Base-by-base conservation (phyloP, 345 rosid species). In the Arabis hirsuta region DNA sequence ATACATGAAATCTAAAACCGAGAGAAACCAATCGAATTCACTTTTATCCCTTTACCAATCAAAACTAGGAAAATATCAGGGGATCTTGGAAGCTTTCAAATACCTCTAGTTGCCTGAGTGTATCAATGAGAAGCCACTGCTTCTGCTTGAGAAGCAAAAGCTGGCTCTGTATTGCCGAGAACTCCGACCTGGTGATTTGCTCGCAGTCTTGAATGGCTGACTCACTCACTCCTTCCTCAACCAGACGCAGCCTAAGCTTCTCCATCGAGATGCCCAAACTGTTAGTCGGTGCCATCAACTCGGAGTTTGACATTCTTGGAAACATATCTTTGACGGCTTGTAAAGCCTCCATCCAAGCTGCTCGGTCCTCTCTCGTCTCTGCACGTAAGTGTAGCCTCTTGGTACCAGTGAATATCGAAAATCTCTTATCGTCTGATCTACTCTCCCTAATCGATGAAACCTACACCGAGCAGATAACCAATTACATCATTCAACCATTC, bases 41-140 rank as follows among this genome's bases (percentile, higher is more conserved):
- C 27, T 48, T 16, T 24, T 19, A 42, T 42, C 12, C 26, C 11
- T 9, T 9, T 5, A 4, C 36, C 61, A 56, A 32, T 0, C 24
- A 14, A 14, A 57, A 55, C 3, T 27, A 10, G 5, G 9, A n/a
- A 11, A 27, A 0, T 36, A 36, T 36, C 41, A 64, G 46, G 26
- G 9, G 20, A 29, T 24, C 7, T 26, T 6, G 22, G 11, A 52
- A 22, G 5, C 14, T 19, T 44, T 22, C 7, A 8, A 44, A 59
- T 91, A 94, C 99, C 99, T 94, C 99, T 77, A 95, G 79, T 62
- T 91, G 93, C 74, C 96, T 87, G 65, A 95, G 83, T 9, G 96
- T 84, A 68, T 95, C 99, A 22, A 81, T 84, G 67, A 95, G 96
- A 69, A 82, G 84, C 87, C 82, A 79, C 38, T 95, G 97, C 81